These are phyloP conservation scores for Citrus hindsii DNA, from an alignment of 345 rosid genomes.

Conservation along the genomic window DNA sequence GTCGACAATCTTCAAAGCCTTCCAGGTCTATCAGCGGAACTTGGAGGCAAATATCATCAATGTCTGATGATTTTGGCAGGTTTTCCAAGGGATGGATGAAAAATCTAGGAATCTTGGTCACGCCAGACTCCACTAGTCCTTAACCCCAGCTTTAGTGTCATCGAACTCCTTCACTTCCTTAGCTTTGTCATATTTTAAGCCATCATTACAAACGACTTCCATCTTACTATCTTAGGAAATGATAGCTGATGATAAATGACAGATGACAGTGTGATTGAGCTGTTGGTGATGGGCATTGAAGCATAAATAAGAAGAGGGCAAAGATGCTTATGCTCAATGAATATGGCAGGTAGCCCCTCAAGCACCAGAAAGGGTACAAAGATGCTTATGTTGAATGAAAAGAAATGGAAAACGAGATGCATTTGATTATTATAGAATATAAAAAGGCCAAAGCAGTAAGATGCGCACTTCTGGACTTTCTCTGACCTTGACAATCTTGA, in stretches of 20 bases:
- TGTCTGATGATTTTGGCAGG: background rate
- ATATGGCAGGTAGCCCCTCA: conserved; percentile 2
- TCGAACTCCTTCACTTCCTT: conserved; percentile 28
- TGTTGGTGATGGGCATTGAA: background rate
- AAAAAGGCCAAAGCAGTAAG: conserved; percentile 1
- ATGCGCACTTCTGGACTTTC: conserved; percentile 11
- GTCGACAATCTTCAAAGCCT: conserved; percentile 11
- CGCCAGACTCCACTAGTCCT: conserved; percentile 41
- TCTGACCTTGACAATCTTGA: background rate
- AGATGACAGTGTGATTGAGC: background rate
- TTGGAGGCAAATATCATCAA: background rate
- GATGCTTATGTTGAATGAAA: conserved; percentile 10
- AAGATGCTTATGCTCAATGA: conserved; percentile 4
- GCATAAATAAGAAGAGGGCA: background rate
- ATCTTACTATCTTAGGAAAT: background rate
- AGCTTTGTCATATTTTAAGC: conserved; percentile 26
- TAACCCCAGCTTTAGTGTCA: conserved; percentile 28
- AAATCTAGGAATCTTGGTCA: conserved; percentile 34
- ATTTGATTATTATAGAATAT: background rate
- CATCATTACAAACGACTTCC: conserved; percentile 9
- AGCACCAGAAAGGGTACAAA: background rate
- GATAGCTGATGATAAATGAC: background rate
- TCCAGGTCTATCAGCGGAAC: conserved; percentile 42
- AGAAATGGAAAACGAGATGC: conserved; percentile 1
- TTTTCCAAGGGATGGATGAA: conserved; percentile 31